These are phyloP conservation scores for Nannizziopsis barbatae DNA, from an alignment of 2,329 filamentous ascomycete species.

Conservation along the genomic window DNA sequence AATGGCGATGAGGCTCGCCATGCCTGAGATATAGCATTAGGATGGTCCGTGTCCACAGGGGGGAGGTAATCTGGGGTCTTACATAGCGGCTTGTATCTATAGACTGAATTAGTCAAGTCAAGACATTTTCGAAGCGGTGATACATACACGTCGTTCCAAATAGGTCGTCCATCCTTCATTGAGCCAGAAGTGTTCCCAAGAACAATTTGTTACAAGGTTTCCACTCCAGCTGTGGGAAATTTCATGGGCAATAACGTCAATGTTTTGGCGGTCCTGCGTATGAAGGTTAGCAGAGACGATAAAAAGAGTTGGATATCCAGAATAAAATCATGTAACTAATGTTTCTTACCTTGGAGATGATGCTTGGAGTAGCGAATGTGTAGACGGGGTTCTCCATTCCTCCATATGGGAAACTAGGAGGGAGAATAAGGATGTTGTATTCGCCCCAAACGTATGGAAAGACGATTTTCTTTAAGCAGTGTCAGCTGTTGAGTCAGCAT, in stretches of 20 bases:
- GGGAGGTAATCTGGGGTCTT: constrained; percentile 11
- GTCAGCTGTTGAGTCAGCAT: background rate
- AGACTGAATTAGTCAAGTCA: constrained; percentile 14
- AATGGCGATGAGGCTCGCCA: constrained; percentile 76
- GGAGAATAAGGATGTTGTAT: constrained; percentile 86
- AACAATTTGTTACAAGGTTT: constrained; percentile 51
- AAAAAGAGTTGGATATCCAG: too few relatives aligned
- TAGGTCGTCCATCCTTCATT: constrained; percentile 90
- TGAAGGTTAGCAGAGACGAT: background rate
- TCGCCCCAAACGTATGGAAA: constrained; percentile 89
- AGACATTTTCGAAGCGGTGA: background rate
- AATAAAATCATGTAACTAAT: too few relatives aligned
- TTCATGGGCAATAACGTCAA: constrained; percentile 92
- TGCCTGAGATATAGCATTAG: constrained; percentile 43
- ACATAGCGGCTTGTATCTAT: constrained; percentile 34
- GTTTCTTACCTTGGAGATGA: constrained; percentile 60
- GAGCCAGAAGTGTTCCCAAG: constrained; percentile 47
- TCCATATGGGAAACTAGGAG: constrained; percentile 81
- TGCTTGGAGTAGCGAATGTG: constrained; percentile 88
- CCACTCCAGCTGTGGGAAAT: constrained; percentile 71
- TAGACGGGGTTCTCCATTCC: constrained; percentile 81
- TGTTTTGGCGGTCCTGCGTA: constrained; percentile 61
- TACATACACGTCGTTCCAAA: constrained; percentile 60
- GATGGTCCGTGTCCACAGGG: background rate
- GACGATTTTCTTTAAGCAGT: constrained; percentile 43